A percentile compares a stretch with the other conserved stretches of the same genome.
phyloP scores from a whole-genome alignment of 306 rosid species.

The Cyclanthera cordifolia region DNA sequence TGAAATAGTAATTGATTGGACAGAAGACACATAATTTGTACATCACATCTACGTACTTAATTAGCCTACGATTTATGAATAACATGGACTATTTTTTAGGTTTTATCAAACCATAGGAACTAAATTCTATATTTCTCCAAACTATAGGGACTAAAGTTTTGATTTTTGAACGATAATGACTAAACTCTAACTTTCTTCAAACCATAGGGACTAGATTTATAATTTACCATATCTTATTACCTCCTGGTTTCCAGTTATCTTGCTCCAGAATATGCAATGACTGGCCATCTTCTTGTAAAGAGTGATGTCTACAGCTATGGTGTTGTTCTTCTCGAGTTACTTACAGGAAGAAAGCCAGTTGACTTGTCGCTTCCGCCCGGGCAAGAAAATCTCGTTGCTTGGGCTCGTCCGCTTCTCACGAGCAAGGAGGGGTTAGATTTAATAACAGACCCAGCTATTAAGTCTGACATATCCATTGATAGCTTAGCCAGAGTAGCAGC shows the following conservation, averaged over 20 bases:
- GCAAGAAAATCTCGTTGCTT: slow-evolving; percentile 81
- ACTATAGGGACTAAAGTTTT: no score
- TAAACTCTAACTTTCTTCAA: no score
- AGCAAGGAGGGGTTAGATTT: slow-evolving; percentile 55
- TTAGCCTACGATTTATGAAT: no score
- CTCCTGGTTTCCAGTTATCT: slow-evolving; percentile 52
- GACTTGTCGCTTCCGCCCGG: slow-evolving; percentile 84
- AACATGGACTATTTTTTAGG: no score
- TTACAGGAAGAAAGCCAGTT: slow-evolving; percentile 92
- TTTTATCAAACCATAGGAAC: no score
- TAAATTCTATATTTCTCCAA: no score
- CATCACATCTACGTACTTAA: no score
- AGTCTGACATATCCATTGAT: slow-evolving; percentile 36
- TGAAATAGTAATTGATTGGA: no score
- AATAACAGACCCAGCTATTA: slow-evolving; percentile 57
- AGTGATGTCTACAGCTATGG: slow-evolving; percentile 98
- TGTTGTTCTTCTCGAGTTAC: slow-evolving; percentile 87
- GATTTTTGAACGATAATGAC: no score
- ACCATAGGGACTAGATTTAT: no score
- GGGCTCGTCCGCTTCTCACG: slow-evolving; percentile 88
- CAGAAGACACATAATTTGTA: no score
- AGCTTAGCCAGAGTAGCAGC: slow-evolving; percentile 76
- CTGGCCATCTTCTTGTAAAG: slow-evolving; percentile 91
- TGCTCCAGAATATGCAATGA: slow-evolving; percentile 99
- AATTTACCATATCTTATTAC: background rate